Base-by-base conservation (phyloP, 106 monocot genomes). In the Dioscorea alata region DNA sequence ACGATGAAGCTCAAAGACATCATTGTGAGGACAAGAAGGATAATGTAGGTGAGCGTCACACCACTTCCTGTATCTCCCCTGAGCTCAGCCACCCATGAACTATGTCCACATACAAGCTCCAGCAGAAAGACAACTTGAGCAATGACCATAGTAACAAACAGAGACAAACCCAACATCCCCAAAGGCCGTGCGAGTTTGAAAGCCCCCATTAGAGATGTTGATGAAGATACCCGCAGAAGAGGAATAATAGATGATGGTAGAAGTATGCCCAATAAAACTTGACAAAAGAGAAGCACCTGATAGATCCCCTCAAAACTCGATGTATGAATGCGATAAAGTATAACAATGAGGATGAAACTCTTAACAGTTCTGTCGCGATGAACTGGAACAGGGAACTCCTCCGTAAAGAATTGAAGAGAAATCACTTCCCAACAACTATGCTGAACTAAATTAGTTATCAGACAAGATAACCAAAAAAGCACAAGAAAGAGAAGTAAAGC, bases 181-280 rank as follows among this genome's bases (percentile, higher is more conserved):
- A 85, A 65, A 72, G 76, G 76, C 86, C 78, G 85, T 59, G 86
- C 69, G 25, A 82, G 84, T 72, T 72, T 89, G 57, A 80, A 83
- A 24, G 71, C 7, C 50, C 83, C 86, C 96, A 96, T 96, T 53
- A 89, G 66, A 56, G 61, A 56, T 74, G 73, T 89, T 18, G 96
- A 96, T 62, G 96, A 92, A 60, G 92, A 91, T 63, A 96, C 86
- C 12, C 96, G 84, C 42, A 92, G 92, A 76, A 96, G 91, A 9
- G 96, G 96, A 65, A 96, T 89, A 9, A 84, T 83, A 70, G 96
- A 86, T 50, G 96, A 89, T 69, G 96, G 96, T 54, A 96, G 84
- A 71, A 92, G 76, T 74, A 92, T 76, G 25, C 84, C 96, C 33
- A 82, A 74, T 15, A 88, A 63, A 59, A 96, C 78, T 72, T 96